Evolutionary conservation across 1,284 basidiomycete genomes (phyloP), one percentile per base, ranked within the genome.

Genomic region (Ceratorhiza oryzae-sativae): DNA sequence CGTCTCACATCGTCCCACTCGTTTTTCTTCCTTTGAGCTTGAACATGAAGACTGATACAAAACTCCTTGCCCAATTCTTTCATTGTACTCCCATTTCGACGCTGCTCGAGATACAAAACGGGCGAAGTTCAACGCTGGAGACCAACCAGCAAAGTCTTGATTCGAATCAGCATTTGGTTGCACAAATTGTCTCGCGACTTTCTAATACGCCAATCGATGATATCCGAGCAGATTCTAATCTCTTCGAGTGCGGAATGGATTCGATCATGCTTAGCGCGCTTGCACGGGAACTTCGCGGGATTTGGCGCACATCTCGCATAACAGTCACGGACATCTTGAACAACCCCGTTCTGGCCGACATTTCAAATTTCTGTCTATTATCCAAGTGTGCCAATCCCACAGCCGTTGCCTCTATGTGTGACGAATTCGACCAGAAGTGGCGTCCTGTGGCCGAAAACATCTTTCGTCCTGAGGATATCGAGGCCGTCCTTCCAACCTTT

Each of bases 1-100:
- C 85, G 13, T 82, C 83, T 70, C 84, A 85, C 75, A 80, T 86
- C 71, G 79, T 86, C 45, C 83, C 84, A 4, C 78, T 86, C 20
- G 79, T 77, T 71, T 86, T 82, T 79, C 80, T 86, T 71, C 84
- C 85, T 3, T 74, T 86, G 71, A 86, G 80, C 76, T 76, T 80
- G 15, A 86, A 86, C 73, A 85, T 85, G 30, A 86, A 86, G 77
- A 78, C 81, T 0, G 85, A 86, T 70, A 77, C 76, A 48, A 86
- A 86, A 74, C 75, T 79, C 6, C 78, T 86, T 15, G 72, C 78
- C 1, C 75, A 77, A 5, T 73, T 85, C 49, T 86, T 86, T 77
- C 75, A 79, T 53, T 76, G 25, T n/a, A 68, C 65, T 45, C 65
- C 65, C 15, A 41, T 68, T 18, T 58, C 65, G 2, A 68, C 53